Evolutionary conservation across 1,284 basidiomycete genomes (phyloP), one percentile per base, ranked within the genome.

Genomic region (Sphagnurus paluster): DNA sequence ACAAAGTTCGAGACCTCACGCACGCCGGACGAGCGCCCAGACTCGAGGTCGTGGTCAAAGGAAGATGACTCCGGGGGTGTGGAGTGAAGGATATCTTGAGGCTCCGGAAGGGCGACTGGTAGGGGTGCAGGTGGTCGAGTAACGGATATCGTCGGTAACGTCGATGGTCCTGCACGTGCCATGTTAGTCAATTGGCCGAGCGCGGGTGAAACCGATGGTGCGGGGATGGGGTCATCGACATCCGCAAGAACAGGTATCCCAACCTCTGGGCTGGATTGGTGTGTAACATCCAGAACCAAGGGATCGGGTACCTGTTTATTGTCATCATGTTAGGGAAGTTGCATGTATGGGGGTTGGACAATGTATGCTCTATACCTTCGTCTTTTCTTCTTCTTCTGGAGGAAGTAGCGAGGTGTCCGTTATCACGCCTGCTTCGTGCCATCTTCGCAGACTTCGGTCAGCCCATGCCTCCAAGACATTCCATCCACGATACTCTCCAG

Each of bases 381-480:
- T 71, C 61, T 76, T 79, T 48, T 35, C 14, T 33, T 73, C 70
- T 25, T 65, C 60, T 16, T 62, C 64, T 35, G 59, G 56, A 11
- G 69, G 55, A 25, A 63, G 56, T 2, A 69, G 34, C 14, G 64
- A 59, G 49, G 59, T 54, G 42, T 77, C 76, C 39, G 80, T 68
- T 20, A 90, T 74, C 24, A 92, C 65, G 3, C 91, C 91, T 23
- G 82, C 74, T 57, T 87, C 82, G 49, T 86, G 80, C 93, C 93
- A 96, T 61, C 82, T 83, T 61, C 85, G 78, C 40, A 92, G 74
- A 65, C 90, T 93, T 56, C 78, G 77, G 68, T 95, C 93, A 45
- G 90, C 93, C 84, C 87, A 90, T 16, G 92, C 93, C 65, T 96
- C 93, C 49, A 95, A 69, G 11, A 93, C 88, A 61, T 76, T 88